Evolutionary conservation across 2,329 filamentous ascomycete species (phyloP).

Genomic region (Stenocarpella maydis): DNA sequence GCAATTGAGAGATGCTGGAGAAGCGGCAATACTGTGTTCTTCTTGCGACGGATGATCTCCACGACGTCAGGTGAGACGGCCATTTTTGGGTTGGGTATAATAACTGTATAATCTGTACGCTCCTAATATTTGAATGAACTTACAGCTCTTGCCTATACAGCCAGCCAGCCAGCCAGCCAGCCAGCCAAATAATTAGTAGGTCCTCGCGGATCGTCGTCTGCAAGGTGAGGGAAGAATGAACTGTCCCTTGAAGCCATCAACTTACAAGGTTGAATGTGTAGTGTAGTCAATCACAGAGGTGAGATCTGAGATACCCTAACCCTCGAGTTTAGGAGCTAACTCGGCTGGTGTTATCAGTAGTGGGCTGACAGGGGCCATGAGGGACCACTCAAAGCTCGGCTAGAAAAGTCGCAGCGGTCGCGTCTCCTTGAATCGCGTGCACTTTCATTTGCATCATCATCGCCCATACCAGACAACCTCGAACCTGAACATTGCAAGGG

Average conservation of each 20-base stretch:
- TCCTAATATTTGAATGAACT: neutral
- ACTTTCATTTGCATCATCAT: conserved; percentile 33
- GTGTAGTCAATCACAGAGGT: neutral
- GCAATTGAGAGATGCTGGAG: conserved; percentile 41
- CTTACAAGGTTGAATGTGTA: neutral
- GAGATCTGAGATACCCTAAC: neutral
- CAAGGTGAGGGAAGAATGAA: neutral
- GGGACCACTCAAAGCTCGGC: conserved; percentile 25
- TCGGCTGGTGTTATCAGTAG: neutral
- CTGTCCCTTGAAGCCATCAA: neutral
- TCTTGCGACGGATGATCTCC: conserved; percentile 41
- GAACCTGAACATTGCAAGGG: neutral
- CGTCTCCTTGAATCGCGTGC: conserved; percentile 33
- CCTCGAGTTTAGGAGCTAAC: neutral
- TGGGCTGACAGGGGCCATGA: neutral
- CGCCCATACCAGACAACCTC: conserved; percentile 20
- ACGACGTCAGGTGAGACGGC: conserved; percentile 38
- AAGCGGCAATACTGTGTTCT: conserved; percentile 41
- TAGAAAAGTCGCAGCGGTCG: conserved; percentile 33
- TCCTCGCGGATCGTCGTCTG: neutral
- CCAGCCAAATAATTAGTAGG: too few relatives aligned
- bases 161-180: too few relatives aligned
- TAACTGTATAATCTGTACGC: too few relatives aligned
- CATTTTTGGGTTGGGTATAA: neutral
- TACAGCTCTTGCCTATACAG: too few relatives aligned